Base-by-base conservation (phyloP, 2,329 filamentous ascomycete species). In the Fragosphaeria purpurea region DNA sequence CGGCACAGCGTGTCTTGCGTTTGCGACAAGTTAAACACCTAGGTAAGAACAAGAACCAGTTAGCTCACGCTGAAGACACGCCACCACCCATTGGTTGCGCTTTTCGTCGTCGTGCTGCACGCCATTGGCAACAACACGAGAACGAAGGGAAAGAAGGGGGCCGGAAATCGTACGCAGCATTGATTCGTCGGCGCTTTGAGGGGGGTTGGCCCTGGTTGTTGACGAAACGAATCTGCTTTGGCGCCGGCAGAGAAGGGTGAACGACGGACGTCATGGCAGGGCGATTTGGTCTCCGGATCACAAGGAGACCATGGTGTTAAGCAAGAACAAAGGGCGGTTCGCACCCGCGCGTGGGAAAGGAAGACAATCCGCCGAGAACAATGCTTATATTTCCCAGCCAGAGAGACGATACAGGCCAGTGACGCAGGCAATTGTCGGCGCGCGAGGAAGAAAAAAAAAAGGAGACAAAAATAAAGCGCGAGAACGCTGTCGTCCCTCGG, bases 191-290 rank as follows among this genome's bases (percentile, higher is more conserved):
- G 59, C 86, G 75, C 67, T 90, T 91, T 32, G 84, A 83, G 55
- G 86, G 85, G 46, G 86, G 86, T 57, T 87, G 84, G 55, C 86
- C 86, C 67, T 89, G 85, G 61, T 83, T 88, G 57, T 88, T 86
- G 59, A 91, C 86, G 65, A 90, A 91, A 59, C 86, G 83, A 58
- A 88, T 86, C 63, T 77, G 75, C 65, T 77, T 80, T 51, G 70
- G 74, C 44, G 70, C 65, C 52, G 72, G 68, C 55, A 68, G 61
- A 59, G 62, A 58, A 58, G 61, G 61, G 59, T 71, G 72, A 59
- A 69, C 64, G 59, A 70, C 62, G 51, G 70, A 69, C 57, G 71
- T 67, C 74, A 77, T 77, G 55, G 61, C 67, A 22, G 55, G 50
- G 55, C 47, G 12, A 32, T 7, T 39, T 30, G 38, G 37, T 46